A percentile compares a stretch with the other conserved stretches of the same genome.
Evolutionary conservation across 1,284 basidiomycete species (phyloP).

Genomic region (Heterobasidion occidentale): DNA sequence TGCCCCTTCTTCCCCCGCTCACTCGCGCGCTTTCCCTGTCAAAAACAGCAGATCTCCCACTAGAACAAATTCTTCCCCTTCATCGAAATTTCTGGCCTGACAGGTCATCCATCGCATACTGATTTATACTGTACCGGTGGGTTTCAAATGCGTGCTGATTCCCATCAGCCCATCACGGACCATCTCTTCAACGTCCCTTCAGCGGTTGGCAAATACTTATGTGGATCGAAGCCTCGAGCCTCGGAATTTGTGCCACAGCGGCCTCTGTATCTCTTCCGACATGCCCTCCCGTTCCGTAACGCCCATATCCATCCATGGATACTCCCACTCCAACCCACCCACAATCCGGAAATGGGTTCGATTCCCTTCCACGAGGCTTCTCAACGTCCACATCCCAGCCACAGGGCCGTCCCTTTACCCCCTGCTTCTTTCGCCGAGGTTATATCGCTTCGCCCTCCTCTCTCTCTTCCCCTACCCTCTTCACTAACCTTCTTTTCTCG

Average conservation of each 20-base stretch:
- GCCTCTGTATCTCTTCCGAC: neutral
- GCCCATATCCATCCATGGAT: neutral
- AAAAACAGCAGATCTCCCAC: too few relatives aligned
- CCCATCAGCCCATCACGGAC: neutral
- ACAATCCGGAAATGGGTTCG: neutral
- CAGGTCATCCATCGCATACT: too few relatives aligned
- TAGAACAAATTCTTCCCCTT: too few relatives aligned
- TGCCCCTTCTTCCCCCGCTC: neutral
- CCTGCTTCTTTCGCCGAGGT: neutral
- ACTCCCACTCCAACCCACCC: neutral
- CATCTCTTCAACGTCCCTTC: neutral
- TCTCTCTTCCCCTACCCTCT: neutral
- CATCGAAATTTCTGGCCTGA: too few relatives aligned
- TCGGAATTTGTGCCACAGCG: neutral
- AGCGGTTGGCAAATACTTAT: neutral
- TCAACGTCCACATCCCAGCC: neutral
- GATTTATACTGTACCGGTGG: too few relatives aligned
- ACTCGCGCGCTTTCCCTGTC: too few relatives aligned
- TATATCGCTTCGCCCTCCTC: neutral
- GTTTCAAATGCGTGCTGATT: too few relatives aligned
- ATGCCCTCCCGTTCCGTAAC: neutral
- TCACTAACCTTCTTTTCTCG: neutral
- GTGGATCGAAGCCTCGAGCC: neutral
- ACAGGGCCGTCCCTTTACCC: neutral
- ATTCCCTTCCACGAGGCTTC: neutral